Conservation (phyloP, 2,329 filamentous ascomycete genomes). For the Aspergillus tamarii region DNA sequence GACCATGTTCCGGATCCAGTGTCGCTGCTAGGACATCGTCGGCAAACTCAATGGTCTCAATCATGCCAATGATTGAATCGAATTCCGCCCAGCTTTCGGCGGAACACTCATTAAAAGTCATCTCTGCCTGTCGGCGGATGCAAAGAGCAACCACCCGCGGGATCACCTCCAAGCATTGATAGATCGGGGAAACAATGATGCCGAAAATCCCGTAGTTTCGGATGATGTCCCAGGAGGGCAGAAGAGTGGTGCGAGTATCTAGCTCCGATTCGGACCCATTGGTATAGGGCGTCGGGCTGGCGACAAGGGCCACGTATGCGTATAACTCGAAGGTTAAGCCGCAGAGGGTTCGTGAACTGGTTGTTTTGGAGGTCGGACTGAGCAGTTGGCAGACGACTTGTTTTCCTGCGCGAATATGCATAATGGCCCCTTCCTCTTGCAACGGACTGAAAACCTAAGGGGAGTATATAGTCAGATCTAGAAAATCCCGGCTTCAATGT, state of each 20-base stretch:
- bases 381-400: too few relatives aligned
- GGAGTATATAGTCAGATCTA: too few relatives aligned
- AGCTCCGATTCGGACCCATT: neutral
- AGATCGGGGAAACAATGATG: conserved; percentile 1
- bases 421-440: too few relatives aligned
- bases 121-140: conserved; percentile 1
- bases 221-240: neutral
- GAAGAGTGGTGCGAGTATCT: conserved; percentile 1
- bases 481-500: too few relatives aligned
- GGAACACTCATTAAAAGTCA: neutral
- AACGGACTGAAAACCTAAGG: too few relatives aligned
- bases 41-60: neutral
- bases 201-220: neutral
- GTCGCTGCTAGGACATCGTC: neutral
- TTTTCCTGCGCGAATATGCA: too few relatives aligned
- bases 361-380: too few relatives aligned
- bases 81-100: neutral
- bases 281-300: too few relatives aligned
- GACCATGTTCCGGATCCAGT: neutral
- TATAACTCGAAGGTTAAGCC: too few relatives aligned
- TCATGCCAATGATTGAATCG: neutral
- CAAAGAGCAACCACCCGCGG: conserved; percentile 1
- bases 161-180: neutral
- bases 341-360: too few relatives aligned
- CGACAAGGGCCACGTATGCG: too few relatives aligned